These are phyloP conservation scores for Ceratocystiopsis sp. DNA, from an alignment of 2,329 filamentous ascomycete genomes.

Conservation along the genomic window DNA sequence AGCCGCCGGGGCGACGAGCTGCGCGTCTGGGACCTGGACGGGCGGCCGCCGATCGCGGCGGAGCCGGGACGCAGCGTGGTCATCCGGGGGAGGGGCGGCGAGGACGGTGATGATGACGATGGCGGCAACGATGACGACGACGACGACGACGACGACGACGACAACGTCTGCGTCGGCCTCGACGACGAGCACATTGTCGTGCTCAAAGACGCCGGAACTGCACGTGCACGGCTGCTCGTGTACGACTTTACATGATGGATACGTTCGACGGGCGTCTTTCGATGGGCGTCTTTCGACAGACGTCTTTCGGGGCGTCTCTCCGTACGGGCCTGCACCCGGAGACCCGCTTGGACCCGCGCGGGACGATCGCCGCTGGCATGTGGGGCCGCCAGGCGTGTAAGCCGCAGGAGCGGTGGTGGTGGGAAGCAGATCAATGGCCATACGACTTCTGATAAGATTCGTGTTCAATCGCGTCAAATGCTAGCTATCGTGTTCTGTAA, in stretches of 20 bases:
- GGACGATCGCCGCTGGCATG: too few relatives aligned
- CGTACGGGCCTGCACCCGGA: too few relatives aligned
- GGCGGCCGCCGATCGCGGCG: slow-evolving; percentile 17
- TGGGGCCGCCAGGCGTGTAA: too few relatives aligned
- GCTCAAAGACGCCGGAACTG: slow-evolving; percentile 50
- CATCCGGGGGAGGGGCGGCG: slow-evolving; percentile 22
- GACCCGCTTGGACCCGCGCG: too few relatives aligned
- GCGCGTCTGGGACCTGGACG: slow-evolving; percentile 80
- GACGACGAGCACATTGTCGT: slow-evolving; percentile 88
- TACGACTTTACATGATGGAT: slow-evolving; percentile 76
- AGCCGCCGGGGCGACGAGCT: slow-evolving; percentile 63
- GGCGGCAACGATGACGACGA: slow-evolving; percentile 5
- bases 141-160: slow-evolving; percentile 24
- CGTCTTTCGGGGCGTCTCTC: too few relatives aligned
- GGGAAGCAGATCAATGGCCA: too few relatives aligned
- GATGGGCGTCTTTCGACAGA: too few relatives aligned
- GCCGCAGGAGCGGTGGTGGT: too few relatives aligned
- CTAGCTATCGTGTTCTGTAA: too few relatives aligned
- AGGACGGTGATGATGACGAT: background rate
- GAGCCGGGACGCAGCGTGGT: slow-evolving; percentile 29
- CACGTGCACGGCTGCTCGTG: slow-evolving; percentile 57
- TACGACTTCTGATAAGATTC: too few relatives aligned
- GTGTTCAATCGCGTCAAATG: too few relatives aligned
- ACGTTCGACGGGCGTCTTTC: too few relatives aligned
- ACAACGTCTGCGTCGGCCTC: slow-evolving; percentile 60